Base-by-base conservation (phyloP, 306 rosid species). In the Comarum palustre region DNA sequence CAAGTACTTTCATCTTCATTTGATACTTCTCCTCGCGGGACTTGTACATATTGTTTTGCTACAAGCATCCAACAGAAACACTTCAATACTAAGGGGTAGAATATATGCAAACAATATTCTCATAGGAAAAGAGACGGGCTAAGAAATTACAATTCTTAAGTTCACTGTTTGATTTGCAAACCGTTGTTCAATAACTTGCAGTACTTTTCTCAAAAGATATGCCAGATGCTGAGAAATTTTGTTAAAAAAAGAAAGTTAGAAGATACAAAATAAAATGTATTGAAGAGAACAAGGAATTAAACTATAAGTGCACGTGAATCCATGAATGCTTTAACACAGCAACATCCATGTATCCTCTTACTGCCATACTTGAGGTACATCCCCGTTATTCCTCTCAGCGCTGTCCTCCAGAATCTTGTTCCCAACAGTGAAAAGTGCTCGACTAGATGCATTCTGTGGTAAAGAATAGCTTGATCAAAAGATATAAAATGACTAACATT, bases 11-110 rank as follows among this genome's bases (percentile, higher is more conserved):
- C 24, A 95, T 77, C 90, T 74, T 90, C 61, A 84, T 77, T 73
- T 83, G 91, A 71, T 86, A 88, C 84, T 88, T 95, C 80, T 85
- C 96, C 83, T 95, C 99, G 15, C 96, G 96, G 76, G 86, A 77
- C 85, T 86, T 87, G 80, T 84, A 85, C 71, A 84, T 79, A 79
- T 81, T 86, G 85, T 80, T 87, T 81, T 89, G 96, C 97, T 93
- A 84, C 81, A 85, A 55, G 66, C 61, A 81, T 51, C 58, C 75
- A 84, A 84, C 58, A 70, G 51, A 72, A 82, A 46, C 47, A 69
- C 39, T 58, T 76, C 71, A 84, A 75, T 78, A 29, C 31, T 79
- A 55, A 71, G 68, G 61, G 50, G 71, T 43, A 83, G 43, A 73
- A 16, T 29, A 63, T 64, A 66, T 78, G 48, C 66, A 76, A 29